Base-by-base conservation (phyloP, 371 early-diverging fungal species). In the Dinochytrium kinnereticum region DNA sequence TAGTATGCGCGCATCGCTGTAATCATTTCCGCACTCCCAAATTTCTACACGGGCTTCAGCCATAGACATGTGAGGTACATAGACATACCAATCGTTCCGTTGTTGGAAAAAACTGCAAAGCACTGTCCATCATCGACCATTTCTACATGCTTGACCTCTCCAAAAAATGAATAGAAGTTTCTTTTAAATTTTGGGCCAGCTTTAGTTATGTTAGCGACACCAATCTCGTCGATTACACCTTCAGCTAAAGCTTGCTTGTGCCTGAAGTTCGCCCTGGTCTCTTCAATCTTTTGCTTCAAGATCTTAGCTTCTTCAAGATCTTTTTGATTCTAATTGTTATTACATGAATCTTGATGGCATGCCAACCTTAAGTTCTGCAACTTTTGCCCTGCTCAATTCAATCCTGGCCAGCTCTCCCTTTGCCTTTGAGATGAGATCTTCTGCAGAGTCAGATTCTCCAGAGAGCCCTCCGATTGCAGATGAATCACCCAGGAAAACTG, bases 101-200 rank as follows among this genome's bases (percentile, higher is more conserved):
- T 31, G 13, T 38, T 40, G 13, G 44, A 17, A 44, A 66, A 66
- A 15, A 66, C 67, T 2, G 67, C 67, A 44, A 66, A 66, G 67
- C 5, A n/a, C 5, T 3, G 21, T 24, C 64, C 61, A 28, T 64
- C 2, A 2, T 24, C 34, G 13, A 36, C 3, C 1, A 3, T 10
- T 21, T 40, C 51, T 2, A 31, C 64, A 36, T 71, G 26, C 51
- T 24, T 15, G 2, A 64, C 64, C 31, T 50, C 33, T n/a, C 71
- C 61, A 24, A 1, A 30, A 36, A 0, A n/a, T 1, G 57, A 71
- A 15, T 39, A 38, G 55, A 44, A 71, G 64, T 51, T 71, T 26
- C 71, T 19, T 26, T 10, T 36, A 10, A 37, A 38, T 61, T 61
- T 34, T 19, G 64, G 53, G 28, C 34, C 59, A 1, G 71, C 71